These are phyloP conservation scores for Saprolegnia parasitica DNA, from an alignment of 352 stramenopile genomes.

Conservation along the genomic window DNA sequence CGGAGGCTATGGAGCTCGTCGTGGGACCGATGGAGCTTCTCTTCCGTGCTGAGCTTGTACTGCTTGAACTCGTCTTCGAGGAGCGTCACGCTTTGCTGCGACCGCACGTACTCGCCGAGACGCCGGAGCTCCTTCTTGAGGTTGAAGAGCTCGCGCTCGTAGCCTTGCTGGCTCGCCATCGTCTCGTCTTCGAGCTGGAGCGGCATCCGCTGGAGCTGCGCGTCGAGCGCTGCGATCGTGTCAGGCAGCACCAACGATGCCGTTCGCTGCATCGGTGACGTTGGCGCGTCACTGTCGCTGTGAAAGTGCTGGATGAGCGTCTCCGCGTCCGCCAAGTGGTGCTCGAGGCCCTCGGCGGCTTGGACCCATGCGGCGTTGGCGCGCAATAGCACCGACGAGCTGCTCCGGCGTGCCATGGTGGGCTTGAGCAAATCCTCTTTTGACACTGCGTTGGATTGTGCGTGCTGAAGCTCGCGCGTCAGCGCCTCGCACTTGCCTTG, in stretches of 20 bases:
- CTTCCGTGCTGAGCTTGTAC: neutral
- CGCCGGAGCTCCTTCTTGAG: constrained; percentile 26
- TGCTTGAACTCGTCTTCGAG: constrained; percentile 15
- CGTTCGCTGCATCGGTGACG: neutral
- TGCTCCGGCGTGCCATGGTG: neutral
- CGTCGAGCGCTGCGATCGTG: neutral
- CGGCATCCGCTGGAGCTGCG: neutral
- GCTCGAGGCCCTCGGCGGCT: constrained; percentile 2
- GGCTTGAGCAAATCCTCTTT: neutral
- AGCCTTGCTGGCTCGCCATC: constrained; percentile 17
- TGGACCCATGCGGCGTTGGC: constrained; percentile 4
- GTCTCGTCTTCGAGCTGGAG: constrained; percentile 3
- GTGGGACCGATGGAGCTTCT: constrained; percentile 8
- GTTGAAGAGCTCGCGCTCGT: constrained; percentile 3
- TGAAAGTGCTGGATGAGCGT: neutral
- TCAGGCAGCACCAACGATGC: neutral
- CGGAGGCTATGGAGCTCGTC: neutral
- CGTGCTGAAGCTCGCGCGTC: neutral
- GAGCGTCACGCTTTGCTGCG: neutral
- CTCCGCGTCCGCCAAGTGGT: constrained; percentile 18
- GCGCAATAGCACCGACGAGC: constrained; percentile 9
- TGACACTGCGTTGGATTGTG: neutral
- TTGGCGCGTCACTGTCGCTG: neutral
- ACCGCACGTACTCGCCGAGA: constrained; percentile 9
- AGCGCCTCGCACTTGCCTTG: neutral